Evolutionary conservation across 441 rosid species (phyloP), one percentile per base, ranked within the genome.

Genomic region (Viola pubescens): DNA sequence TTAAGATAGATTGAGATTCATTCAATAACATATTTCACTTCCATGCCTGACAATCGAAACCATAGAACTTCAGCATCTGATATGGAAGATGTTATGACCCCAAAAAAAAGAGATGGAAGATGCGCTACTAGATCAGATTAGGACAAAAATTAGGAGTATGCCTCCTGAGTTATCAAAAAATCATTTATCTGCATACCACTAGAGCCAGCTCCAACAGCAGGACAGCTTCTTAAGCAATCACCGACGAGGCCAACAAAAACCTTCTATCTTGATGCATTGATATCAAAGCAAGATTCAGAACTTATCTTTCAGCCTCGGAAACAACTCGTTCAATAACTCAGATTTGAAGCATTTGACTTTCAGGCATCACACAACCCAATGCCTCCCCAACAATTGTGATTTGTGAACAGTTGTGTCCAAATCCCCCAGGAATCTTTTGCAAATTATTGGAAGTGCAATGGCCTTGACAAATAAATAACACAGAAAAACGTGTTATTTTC

Each of bases 301-400:
- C 34, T 45, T 58, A 46, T 52, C 48, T 60, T 63, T 54, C 61
- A 55, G 62, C 37, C 63, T 45, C 34, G 19, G 19, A 58, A 40
- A 56, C 42, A 47, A 55, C 54, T 7, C 10, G 37, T 16, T 39
- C 34, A 42, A 44, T n/a, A 34, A 54, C 7, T 14, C 11, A 45
- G 45, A 53, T 7, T 14, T 12, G 38, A 9, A 37, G 50, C 41
- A 37, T 67, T 48, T 41, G 53, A 12, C 11, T 26, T 26, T 40
- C 19, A 3, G 19, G 37, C 7, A 49, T 48, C 2, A 4, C 60
- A 56, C 41, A 14, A 37, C 49, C 26, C 48, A 42, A 37, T 43
- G 55, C 19, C 56, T 60, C 16, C 37, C 52, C 50, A 16, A 59
- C 26, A 37, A n/a, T 7, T 19, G 59, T 38, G 13, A 13, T 16